Evolutionary conservation across 2,329 filamentous ascomycete species (phyloP).

Genomic region (Zymoseptoria pseudotritici): DNA sequence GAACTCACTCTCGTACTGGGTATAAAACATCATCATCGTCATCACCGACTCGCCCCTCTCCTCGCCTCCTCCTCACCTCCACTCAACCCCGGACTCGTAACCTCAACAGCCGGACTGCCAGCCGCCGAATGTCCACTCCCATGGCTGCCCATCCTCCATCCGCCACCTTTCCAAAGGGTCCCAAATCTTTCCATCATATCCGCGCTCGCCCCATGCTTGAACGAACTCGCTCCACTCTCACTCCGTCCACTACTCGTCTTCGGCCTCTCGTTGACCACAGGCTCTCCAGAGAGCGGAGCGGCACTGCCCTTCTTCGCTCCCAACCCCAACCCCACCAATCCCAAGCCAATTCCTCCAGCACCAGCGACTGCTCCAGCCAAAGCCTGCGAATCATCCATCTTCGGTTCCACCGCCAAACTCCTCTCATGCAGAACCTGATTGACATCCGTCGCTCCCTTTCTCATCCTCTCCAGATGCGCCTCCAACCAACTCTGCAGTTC

Average conservation of each 20-base stretch:
- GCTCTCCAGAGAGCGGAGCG: not conserved
- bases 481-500: slow-evolving; percentile 94
- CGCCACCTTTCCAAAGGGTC: not conserved
- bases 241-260: not conserved
- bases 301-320: not conserved
- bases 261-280: not conserved
- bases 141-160: not conserved
- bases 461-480: slow-evolving; percentile 69
- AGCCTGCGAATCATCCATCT: slow-evolving; percentile 6
- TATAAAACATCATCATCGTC: no score
- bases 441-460: slow-evolving; percentile 54
- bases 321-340: not conserved
- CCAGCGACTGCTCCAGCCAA: not conserved
- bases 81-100: not conserved
- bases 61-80: not conserved
- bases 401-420: slow-evolving; percentile 73
- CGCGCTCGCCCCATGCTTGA: not conserved
- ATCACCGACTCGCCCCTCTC: no score
- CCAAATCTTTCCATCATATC: not conserved
- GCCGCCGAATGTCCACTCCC: not conserved
- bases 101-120: not conserved
- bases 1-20: no score
- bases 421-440: slow-evolving; percentile 70
- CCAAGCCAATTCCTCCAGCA: not conserved
- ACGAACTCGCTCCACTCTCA: not conserved